Base-by-base conservation (phyloP, 768 basidiomycete genomes). In the Trametes punicea region DNA sequence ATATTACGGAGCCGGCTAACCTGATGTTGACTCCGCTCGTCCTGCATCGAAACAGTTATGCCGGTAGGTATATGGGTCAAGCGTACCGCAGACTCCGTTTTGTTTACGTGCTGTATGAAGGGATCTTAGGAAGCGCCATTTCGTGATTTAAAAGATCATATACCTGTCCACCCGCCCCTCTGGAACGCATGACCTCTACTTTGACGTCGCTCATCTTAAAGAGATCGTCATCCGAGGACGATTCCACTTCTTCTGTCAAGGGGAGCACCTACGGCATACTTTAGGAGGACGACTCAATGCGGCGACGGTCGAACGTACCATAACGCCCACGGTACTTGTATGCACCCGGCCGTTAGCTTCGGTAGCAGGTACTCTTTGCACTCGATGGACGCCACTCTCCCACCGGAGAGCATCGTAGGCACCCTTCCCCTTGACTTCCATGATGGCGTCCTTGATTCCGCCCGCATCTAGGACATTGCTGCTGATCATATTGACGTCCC, bases 161-260 rank as follows among this genome's bases (percentile, higher is more conserved):
- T 58, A 92, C 92, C 78, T 97, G 95, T 15, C 97, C 96, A 41
- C 97, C 97, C 6, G 97, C 96, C 23, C 97, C 97, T n/a, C 93
- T 77, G 0, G 97, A 82, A 23, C 97, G 85, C 94, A 98, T 97
- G 44, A 97, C 93, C 69, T 98, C 96, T 4, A 93, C 67, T 62
- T 81, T 88, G 27, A 98, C 83, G 46, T 99, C 97, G 50, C 89
- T 88, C 74, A 95, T 85, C 13, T 76, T 75, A 61, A 92, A 85
- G 0, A 95, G 75, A 16, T 85, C 79, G n/a, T 90, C 82, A 6
- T 78, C 72, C 3, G 34, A 25, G 10, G 42, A 31, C 11, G 74
- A 67, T 25, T 85, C 84, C 0, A 77, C 72, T 59, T 91, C 88
- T 58, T 91, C 86, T 20, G 79, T 70, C 4, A 93, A 73, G 0